Evolutionary conservation across 2,329 filamentous ascomycete species (phyloP).

Genomic region (Stachybotrys echinatus): DNA sequence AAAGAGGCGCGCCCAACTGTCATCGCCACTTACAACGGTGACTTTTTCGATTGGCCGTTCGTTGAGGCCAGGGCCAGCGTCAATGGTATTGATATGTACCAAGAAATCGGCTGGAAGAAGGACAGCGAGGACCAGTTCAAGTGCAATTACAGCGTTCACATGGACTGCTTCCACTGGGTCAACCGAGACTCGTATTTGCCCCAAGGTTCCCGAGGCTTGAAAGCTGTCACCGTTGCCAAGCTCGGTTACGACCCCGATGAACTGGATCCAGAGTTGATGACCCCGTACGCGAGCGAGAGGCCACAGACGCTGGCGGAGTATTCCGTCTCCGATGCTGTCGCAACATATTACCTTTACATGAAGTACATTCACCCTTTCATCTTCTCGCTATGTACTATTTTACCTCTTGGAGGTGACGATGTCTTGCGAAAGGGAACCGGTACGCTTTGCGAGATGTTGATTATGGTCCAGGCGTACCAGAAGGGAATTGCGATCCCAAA

Average conservation of each 20-base stretch:
- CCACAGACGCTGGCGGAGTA: conserved; percentile 96
- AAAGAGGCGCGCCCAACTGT: conserved; percentile 93
- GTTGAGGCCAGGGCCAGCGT: conserved; percentile 90
- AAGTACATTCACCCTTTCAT: conserved; percentile 99
- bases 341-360: conserved; percentile 99
- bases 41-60: conserved; percentile 99
- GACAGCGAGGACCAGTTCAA: conserved; percentile 95
- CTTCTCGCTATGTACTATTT: conserved; percentile 95
- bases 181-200: conserved; percentile 97
- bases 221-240: conserved; percentile 96
- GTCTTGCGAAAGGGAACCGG: conserved; percentile 92
- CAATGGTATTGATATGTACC: conserved; percentile 98
- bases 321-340: conserved; percentile 97
- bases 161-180: conserved; percentile 99
- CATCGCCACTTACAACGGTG: conserved; percentile 99
- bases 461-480: conserved; percentile 97
- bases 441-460: conserved; percentile 97
- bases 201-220: conserved; percentile 93
- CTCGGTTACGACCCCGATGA: conserved; percentile 98
- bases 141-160: conserved; percentile 92
- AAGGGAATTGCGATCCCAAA: conserved; percentile 91
- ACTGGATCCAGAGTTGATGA: conserved; percentile 96
- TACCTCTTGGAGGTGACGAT: conserved; percentile 89
- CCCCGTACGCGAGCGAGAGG: conserved; percentile 79
- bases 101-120: conserved; percentile 94